These are phyloP conservation scores for Penicillium soppii DNA, from an alignment of 495 filamentous ascomycete species.

Conservation along the genomic window DNA sequence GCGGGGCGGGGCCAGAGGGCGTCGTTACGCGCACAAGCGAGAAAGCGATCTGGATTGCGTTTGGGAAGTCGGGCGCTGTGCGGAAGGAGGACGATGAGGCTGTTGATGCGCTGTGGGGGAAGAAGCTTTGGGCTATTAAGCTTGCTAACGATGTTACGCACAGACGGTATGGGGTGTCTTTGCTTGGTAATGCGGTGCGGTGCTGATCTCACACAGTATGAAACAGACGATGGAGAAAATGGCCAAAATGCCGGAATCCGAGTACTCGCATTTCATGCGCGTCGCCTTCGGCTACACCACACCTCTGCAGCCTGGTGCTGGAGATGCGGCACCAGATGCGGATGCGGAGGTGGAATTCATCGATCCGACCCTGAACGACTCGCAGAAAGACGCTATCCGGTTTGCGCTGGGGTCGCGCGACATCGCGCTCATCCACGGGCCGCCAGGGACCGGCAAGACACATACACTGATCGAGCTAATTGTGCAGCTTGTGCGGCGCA, in stretches of 20 bases:
- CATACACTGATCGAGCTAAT: slow-evolving; percentile 96
- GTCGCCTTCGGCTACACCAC: slow-evolving; percentile 72
- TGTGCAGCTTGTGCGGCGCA: slow-evolving; percentile 72
- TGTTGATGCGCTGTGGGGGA: slow-evolving; percentile 57
- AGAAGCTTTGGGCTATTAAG: slow-evolving; percentile 77
- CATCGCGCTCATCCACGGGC: slow-evolving; percentile 91
- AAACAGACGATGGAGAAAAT: slow-evolving; percentile 83
- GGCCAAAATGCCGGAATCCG: slow-evolving; percentile 65
- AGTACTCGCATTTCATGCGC: slow-evolving; percentile 72
- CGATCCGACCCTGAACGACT: slow-evolving; percentile 79
- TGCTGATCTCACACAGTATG: slow-evolving; percentile 60
- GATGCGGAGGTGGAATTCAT: slow-evolving; percentile 59
- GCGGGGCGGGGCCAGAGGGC: slow-evolving; percentile 64
- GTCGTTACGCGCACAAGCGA: slow-evolving; percentile 72
- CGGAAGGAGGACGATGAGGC: slow-evolving; percentile 55
- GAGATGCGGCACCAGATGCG: slow-evolving; percentile 47
- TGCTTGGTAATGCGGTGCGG: not conserved
- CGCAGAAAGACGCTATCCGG: slow-evolving; percentile 84
- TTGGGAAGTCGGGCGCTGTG: slow-evolving; percentile 61
- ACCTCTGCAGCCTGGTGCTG: slow-evolving; percentile 42
- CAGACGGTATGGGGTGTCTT: slow-evolving; percentile 55
- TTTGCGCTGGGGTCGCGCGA: slow-evolving; percentile 84
- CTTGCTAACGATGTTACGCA: slow-evolving; percentile 94
- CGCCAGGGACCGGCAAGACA: slow-evolving; percentile 95
- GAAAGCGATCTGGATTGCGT: slow-evolving; percentile 61